Evolutionary conservation across 768 basidiomycete genomes (phyloP), one percentile per base, ranked within the genome.

Genomic region (Phylloporus sp.): DNA sequence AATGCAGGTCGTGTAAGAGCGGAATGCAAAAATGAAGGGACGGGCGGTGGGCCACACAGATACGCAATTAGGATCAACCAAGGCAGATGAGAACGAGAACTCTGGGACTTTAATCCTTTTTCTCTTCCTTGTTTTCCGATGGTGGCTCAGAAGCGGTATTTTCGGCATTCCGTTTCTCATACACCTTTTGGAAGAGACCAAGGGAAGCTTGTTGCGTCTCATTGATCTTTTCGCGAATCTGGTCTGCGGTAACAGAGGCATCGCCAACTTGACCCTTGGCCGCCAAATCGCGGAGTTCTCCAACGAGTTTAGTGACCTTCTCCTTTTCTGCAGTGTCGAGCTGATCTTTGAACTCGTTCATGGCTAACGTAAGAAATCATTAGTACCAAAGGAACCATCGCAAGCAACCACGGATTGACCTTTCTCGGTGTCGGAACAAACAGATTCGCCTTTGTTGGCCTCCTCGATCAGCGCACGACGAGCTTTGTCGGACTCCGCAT

Each of bases 301-400:
- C 70, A 28, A 99, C 73, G 41, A 95, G 87, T 71, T 86, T 87
- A 47, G 85, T 73, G 59, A 99, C 95, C 76, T 95, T 97, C 65
- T 95, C 93, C 74, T 88, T 88, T 81, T 99, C 97, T 2, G 84
- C 70, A 7, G 82, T 82, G 59, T 97, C 95, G 50, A 99, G 84
- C 67, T 97, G 93, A 41, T 95, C 91, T 78, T 95, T 94, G 82
- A 98, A 98, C 74, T 99, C 97, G 64, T 78, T 82, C 87, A 98
- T 90, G 16, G 94, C 91, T 91, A 60, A 13, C 5, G 22, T 8
- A 54, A 31, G 12, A 28, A 8, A 47, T 13, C 3, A 22, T 64
- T 11, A 67, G 47, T 24, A 43, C 8, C 15, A 0, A 12, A 8
- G 5, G 28, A 22, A 16, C 34, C 12, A 4, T 5, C 16, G 29